Evolutionary conservation across 192 early-diverging fungal genomes (phyloP), one percentile per base, ranked within the genome.

Genomic region (Coemansia sp.): DNA sequence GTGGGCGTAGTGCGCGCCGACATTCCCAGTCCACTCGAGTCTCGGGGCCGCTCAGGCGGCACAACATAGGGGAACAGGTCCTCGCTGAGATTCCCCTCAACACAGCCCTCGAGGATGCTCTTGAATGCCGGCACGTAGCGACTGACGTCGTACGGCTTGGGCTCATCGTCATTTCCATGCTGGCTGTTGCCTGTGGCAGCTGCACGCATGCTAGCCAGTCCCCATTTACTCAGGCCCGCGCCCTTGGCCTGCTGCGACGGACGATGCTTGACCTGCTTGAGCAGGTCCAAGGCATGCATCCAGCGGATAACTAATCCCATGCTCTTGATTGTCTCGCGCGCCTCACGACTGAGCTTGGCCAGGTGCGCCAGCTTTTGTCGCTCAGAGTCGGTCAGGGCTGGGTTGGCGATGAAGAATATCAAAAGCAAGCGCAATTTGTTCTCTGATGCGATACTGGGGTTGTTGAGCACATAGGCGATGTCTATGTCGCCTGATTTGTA

Each of bases 21-120:
- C 56, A 58, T 34, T 28, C 63, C 71, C 13, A 60, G 60, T 28
- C 35, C 59, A 37, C 71, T 67, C 24, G 66, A 21, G 36, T 74
- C 62, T 46, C 50, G 66, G 9, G 79, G 79, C 34, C 63, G 67
- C 62, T 75, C 81, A 14, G 82, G 82, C 31, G 82, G 82, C 40
- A 76, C 73, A 8, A 79, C 82, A 45, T 83, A 83, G 24, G 82
- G 82, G 31, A 83, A 83, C 63, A 78, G 20, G 11, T 83, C 77
- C 46, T 79, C 74, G 71, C 71, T 77, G n/a, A 83, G 73, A 16
- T 67, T 63, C 16, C 77, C 77, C 36, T 72, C 65, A 21, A 83
- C 57, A 28, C 67, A 71, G 40, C 56, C 56, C 65, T 83, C 76
- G 9, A 79, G 57, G 9, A 83, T 65, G 50, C 66, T 74, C 67